A percentile compares a stretch with the other conserved stretches of the same genome.
These are phyloP conservation scores for Calonectria leucothoes DNA, from an alignment of 2,329 filamentous ascomycete genomes.

Conservation along the genomic window DNA sequence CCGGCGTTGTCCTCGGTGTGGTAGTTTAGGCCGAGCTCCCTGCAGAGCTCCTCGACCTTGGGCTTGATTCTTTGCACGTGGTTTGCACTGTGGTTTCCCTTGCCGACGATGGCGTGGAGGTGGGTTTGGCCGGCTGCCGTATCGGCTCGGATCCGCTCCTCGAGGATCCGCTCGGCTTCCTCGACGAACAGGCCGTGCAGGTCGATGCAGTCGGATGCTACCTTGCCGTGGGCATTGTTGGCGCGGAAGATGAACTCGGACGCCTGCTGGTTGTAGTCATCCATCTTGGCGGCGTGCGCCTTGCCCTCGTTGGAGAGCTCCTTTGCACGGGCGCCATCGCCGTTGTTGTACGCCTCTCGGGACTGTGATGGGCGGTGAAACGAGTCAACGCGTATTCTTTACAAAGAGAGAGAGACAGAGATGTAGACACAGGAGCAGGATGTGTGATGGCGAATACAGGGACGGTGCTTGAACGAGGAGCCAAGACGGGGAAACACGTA, in stretches of 20 bases:
- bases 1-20: conserved; percentile 90
- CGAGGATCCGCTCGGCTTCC: conserved; percentile 91
- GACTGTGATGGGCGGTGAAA: conserved; percentile 57
- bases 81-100: conserved; percentile 86
- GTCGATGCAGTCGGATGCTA: conserved; percentile 87
- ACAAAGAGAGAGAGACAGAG: not conserved
- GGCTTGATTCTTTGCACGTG: conserved; percentile 96
- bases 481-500: conserved; percentile 50
- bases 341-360: conserved; percentile 82
- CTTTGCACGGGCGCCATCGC: conserved; percentile 88
- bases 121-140: conserved; percentile 79
- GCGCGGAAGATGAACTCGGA: conserved; percentile 95
- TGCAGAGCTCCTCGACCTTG: conserved; percentile 88
- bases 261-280: conserved; percentile 90
- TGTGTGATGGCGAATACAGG: not conserved
- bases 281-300: conserved; percentile 83
- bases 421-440: not conserved
- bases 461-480: not conserved
- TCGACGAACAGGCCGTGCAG: conserved; percentile 95
- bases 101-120: conserved; percentile 95
- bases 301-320: conserved; percentile 88
- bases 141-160: conserved; percentile 85
- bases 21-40: conserved; percentile 84
- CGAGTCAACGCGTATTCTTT: conserved; percentile 23
- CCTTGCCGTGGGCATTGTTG: conserved; percentile 84